A percentile compares a stretch with the other conserved stretches of the same genome.
Conservation (phyloP, 179 eudicot species). For the Sideroxylon spinosum region DNA sequence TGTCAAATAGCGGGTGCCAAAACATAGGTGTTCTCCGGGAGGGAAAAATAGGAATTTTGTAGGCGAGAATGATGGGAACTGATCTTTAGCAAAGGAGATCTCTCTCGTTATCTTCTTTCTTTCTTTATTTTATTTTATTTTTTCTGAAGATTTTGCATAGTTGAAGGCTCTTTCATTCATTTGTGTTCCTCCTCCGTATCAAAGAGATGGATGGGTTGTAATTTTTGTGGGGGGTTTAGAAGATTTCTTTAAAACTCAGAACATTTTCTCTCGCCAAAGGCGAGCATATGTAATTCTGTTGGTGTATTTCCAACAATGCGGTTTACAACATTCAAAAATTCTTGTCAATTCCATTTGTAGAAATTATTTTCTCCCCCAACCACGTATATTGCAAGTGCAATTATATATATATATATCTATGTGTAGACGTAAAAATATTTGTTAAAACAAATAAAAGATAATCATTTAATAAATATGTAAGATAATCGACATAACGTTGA, state of each 20-base stretch:
- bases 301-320: constrained; percentile 28
- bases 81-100: constrained; percentile 17
- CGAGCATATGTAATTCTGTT: constrained; percentile 30
- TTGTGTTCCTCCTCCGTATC: constrained; percentile 13
- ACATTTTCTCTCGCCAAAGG: constrained; percentile 20
- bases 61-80: constrained; percentile 24
- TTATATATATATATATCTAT: too few species aligned
- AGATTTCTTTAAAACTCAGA: constrained; percentile 18
- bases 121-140: neutral
- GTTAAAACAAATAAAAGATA: too few species aligned
- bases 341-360: neutral
- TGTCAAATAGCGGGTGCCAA: constrained; percentile 10
- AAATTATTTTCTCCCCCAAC: neutral
- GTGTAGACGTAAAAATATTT: too few species aligned
- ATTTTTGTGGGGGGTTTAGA: constrained; percentile 26
- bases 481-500: too few species aligned
- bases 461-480: too few species aligned
- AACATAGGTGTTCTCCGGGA: constrained; percentile 15
- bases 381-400: neutral
- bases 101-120: neutral
- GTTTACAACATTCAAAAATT: constrained; percentile 20
- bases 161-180: constrained; percentile 30
- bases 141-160: constrained; percentile 25
- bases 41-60: constrained; percentile 35
- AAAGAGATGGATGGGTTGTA: constrained; percentile 25